These are phyloP conservation scores for Miscanthus lutarioriparius DNA, from an alignment of 176 grass and related monocot genomes.

Conservation along the genomic window DNA sequence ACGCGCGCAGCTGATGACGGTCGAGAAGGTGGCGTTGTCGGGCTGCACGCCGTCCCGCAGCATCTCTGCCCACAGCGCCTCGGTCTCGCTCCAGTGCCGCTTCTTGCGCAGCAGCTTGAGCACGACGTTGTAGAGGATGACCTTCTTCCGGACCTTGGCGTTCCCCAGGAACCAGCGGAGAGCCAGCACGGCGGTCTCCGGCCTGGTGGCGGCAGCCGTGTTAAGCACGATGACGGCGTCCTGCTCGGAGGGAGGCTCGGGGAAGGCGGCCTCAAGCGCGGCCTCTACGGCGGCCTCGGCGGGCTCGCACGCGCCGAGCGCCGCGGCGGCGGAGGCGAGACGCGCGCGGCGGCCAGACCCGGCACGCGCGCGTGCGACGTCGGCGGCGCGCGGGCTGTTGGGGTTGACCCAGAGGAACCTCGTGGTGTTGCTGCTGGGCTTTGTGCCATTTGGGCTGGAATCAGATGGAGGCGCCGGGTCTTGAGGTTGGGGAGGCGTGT, in stretches of 20 bases:
- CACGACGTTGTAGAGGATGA: constrained; percentile 85
- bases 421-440: constrained; percentile 25
- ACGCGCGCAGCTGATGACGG: constrained; percentile 73
- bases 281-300: constrained; percentile 38
- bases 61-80: constrained; percentile 76
- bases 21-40: constrained; percentile 83
- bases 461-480: constrained; percentile 36
- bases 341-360: constrained; percentile 52
- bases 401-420: constrained; percentile 90
- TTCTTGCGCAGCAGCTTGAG: constrained; percentile 74
- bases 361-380: constrained; percentile 29
- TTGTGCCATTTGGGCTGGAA: not conserved
- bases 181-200: constrained; percentile 54
- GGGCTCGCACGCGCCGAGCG: constrained; percentile 52
- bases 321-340: constrained; percentile 49
- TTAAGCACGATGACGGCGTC: constrained; percentile 89
- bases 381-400: constrained; percentile 66
- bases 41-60: constrained; percentile 53
- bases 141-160: constrained; percentile 56
- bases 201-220: constrained; percentile 38
- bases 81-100: constrained; percentile 59
- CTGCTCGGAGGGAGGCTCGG: constrained; percentile 51
- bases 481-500: constrained; percentile 30
- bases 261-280: constrained; percentile 52
- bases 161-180: constrained; percentile 74